Percentiles rank a stretch among this genome's conserved stretches.
Evolutionary conservation across 2,329 filamentous ascomycete species (phyloP).

Genomic region (Aspergillus quadricinctus): DNA sequence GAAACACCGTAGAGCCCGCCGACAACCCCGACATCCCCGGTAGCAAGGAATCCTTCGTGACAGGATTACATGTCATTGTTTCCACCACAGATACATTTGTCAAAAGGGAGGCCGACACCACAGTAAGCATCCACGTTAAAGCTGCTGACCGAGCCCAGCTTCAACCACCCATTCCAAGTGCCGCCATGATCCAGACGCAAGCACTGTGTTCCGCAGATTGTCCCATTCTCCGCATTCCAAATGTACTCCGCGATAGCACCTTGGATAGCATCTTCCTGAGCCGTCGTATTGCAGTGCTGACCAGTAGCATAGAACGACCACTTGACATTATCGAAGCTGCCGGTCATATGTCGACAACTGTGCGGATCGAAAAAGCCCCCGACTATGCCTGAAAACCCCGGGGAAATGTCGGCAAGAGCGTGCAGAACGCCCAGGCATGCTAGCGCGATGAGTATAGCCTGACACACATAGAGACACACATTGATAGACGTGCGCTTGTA

Average conservation of each 20-base stretch:
- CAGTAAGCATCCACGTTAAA: slow-evolving; percentile 1
- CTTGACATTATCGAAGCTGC: not conserved
- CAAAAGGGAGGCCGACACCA: not conserved
- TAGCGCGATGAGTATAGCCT: not conserved
- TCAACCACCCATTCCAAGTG: slow-evolving; percentile 3
- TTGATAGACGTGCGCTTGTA: not conserved
- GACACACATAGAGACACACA: not conserved
- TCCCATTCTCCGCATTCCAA: not conserved
- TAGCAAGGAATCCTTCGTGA: no score
- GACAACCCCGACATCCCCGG: no score
- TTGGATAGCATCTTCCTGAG: not conserved
- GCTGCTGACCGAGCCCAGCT: not conserved
- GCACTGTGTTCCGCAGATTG: slow-evolving; percentile 2
- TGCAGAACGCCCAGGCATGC: not conserved
- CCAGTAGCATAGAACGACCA: not conserved
- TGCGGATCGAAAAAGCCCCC: not conserved
- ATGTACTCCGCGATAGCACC: slow-evolving; percentile 1
- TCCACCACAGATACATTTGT: not conserved
- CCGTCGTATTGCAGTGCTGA: not conserved
- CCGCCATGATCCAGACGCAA: slow-evolving; percentile 1
- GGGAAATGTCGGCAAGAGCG: not conserved
- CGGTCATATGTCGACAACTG: not conserved
- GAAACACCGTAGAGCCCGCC: no score
- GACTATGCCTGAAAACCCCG: not conserved
- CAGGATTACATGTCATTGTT: not conserved